Base-by-base conservation (phyloP, 2,329 filamentous ascomycete species). In the Pyrenochaeta sp. region DNA sequence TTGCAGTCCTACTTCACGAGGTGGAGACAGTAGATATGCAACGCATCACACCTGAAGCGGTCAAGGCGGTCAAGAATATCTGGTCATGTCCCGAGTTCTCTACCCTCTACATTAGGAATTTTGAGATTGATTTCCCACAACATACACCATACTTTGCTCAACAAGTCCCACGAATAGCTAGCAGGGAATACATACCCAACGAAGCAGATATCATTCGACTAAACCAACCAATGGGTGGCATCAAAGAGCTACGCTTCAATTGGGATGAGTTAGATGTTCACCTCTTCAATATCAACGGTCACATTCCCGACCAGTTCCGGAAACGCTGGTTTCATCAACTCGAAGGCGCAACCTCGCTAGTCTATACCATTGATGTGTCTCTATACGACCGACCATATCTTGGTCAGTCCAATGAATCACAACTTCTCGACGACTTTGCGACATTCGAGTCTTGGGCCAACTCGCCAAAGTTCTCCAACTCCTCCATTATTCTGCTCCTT, bases 301-400 rank as follows among this genome's bases (percentile, higher is more conserved):
- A 63, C 49, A 63, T 73, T 9, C 66, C 69, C 1, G 58, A 65
- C 30, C 66, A 70, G 36, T 73, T 75, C 51, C 64, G 66, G 7
- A 71, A 69, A 29, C 70, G 71, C 29, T 75, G 72, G 72, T 68
- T 72, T 49, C 72, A 75, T 37, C 72, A 75, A 43, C 67, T 75
- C 46, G 72, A 75, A 45, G 66, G 64, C 20, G 66, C 66, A 1
- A 67, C 72, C 0, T 63, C 72, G 1, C 57, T 75, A 12, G 57
- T 75, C 41, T 75, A 71, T 51, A 68, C 66, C 1, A 64, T 74
- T 30, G 71, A 75, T 40, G 63, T 75, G 0, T 68, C 67, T 1
- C 60, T 62, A 4, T 75, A 75, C 58, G 71, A 75, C 51, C 66
- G 66, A 1, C 69, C 69, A 2, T 71, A 64, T 45, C 56, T 65